Base-by-base conservation (phyloP, 2,329 filamentous ascomycete genomes). In the Pseudogymnoascus pannorum region DNA sequence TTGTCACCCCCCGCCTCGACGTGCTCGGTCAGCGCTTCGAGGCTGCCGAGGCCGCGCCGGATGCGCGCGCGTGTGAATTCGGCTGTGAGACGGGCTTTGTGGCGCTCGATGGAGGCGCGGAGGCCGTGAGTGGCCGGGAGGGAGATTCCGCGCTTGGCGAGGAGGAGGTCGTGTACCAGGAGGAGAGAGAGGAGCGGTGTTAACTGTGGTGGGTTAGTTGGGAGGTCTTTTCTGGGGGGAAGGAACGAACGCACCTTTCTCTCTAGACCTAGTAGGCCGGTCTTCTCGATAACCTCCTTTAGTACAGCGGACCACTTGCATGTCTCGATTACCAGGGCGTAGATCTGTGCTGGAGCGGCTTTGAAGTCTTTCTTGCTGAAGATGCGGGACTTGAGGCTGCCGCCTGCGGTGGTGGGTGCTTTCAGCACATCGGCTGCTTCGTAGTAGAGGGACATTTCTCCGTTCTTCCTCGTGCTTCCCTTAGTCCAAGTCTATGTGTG, bases 231-330 rank as follows among this genome's bases (percentile, higher is more conserved):
- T 35, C 1, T 51, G n/a, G 14, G 0, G 3, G 44, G 9, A 12
- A 16, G 29, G 35, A 40, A 4, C 54, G 1, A 11, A 62, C 18
- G 44, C 73, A 94, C 92, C 85, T 96, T 96, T 66, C 85, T 87
- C 77, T 99, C 94, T 8, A 86, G 76, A n/a, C 81, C 81, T 35
- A 97, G 76, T 35, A 97, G 76, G 3, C 85, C 87, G 1, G 91
- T 83, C 66, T 82, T 85, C 68, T 97, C 91, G 70, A 99, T 85
- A n/a, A 97, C 87, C 70, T 96, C 92, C 69, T 91, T 91, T 57
- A 99, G 76, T 2, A 97, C 80, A 3, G 79, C 73, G 68, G 92
- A 94, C 91, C 93, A 97, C 85, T 96, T 97, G 67, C 88, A 87
- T 1, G 90, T 86, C 75, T 97, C 92, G 20, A 88, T 83, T 20